Evolutionary conservation across 2,329 filamentous ascomycete genomes (phyloP).

Genomic region (Aspergillus spinulosporus): DNA sequence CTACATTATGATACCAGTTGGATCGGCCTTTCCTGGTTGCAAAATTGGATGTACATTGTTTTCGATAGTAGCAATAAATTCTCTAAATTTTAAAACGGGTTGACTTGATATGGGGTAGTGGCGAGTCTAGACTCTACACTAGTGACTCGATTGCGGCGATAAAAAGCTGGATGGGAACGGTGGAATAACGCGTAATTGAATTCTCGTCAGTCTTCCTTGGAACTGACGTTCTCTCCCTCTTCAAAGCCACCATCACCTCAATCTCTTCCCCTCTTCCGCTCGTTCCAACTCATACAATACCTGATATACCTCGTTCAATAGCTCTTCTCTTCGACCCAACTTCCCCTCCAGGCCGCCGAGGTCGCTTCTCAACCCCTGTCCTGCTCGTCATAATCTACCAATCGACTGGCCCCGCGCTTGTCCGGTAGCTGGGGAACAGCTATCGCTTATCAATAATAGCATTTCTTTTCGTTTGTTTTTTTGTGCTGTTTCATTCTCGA

Average conservation of each 20-base stretch:
- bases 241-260: background rate
- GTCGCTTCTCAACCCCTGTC: slow-evolving; percentile 2
- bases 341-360: background rate
- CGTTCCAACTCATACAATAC: background rate
- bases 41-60: slow-evolving; percentile 21
- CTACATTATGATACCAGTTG: slow-evolving; percentile 31
- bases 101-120: background rate
- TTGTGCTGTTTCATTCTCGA: slow-evolving; percentile 1
- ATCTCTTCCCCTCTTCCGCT: background rate
- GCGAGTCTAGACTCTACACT: background rate
- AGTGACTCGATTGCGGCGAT: background rate
- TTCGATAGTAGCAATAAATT: slow-evolving; percentile 7
- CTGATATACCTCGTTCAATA: background rate
- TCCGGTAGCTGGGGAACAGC: slow-evolving; percentile 4
- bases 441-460: slow-evolving; percentile 16
- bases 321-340: background rate
- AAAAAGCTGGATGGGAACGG: slow-evolving; percentile 12
- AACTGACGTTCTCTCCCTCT: background rate
- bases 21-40: slow-evolving; percentile 24
- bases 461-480: slow-evolving; percentile 14
- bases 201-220: slow-evolving; percentile 3
- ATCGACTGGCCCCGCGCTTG: slow-evolving; percentile 21
- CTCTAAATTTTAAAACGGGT: background rate
- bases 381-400: slow-evolving; percentile 16
- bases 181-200: slow-evolving; percentile 6